A percentile compares a stretch with the other conserved stretches of the same genome.
These are phyloP conservation scores for Aurinia saxatilis DNA, from an alignment of 345 rosid species.

Conservation along the genomic window DNA sequence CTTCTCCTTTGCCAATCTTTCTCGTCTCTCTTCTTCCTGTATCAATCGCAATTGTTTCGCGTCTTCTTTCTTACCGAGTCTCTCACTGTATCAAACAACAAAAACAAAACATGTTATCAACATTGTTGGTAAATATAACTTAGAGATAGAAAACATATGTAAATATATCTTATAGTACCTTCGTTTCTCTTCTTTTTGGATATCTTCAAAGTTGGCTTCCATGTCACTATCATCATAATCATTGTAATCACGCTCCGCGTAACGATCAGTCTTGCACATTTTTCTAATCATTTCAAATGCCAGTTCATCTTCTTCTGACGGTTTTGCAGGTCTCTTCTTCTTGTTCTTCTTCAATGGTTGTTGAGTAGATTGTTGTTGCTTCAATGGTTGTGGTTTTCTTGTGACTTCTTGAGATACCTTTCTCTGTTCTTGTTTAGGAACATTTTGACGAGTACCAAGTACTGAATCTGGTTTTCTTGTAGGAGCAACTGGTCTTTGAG, in stretches of 20 bases:
- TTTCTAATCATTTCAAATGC: constrained; percentile 46
- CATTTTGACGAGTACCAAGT: background rate
- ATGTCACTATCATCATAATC: constrained; percentile 38
- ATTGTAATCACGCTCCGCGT: constrained; percentile 28
- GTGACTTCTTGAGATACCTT: constrained; percentile 30
- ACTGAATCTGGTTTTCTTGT: constrained; percentile 20
- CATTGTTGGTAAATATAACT: background rate
- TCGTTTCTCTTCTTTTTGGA: constrained; percentile 55
- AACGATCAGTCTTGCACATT: constrained; percentile 35
- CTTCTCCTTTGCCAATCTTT: constrained; percentile 35
- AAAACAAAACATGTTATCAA: background rate
- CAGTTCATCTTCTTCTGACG: constrained; percentile 25
- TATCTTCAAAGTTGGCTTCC: constrained; percentile 78
- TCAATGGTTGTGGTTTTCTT: background rate
- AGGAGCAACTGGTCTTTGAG: constrained; percentile 20
- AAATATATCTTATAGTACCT: constrained; percentile 36
- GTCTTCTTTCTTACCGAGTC: constrained; percentile 58
- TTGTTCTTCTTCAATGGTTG: constrained; percentile 26
- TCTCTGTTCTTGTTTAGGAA: constrained; percentile 35
- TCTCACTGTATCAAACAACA: constrained; percentile 41
- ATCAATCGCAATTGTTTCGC: constrained; percentile 55
- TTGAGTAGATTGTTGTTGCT: background rate
- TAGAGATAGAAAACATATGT: background rate
- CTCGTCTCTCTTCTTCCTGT: constrained; percentile 57
- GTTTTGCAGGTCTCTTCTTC: constrained; percentile 32